A percentile compares a stretch with the other conserved stretches of the same genome.
phyloP scores from a whole-genome alignment of 768 basidiomycete genomes.

The Hydnum rufescens region DNA sequence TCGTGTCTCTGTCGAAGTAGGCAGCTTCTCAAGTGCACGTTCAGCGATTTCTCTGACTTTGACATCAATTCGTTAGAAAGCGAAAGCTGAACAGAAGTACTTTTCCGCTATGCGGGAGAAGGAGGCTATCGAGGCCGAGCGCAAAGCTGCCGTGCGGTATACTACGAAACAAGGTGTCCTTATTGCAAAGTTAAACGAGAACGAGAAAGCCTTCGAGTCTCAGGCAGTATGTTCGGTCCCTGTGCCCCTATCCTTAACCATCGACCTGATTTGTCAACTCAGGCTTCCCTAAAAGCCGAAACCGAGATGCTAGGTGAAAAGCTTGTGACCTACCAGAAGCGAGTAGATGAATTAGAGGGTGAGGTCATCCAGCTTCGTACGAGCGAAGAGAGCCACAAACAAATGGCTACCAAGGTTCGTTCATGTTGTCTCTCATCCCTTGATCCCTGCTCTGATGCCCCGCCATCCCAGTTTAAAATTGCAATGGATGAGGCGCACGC shows the following conservation, averaged over 20 bases:
- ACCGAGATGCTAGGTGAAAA: not conserved
- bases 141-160: conserved; percentile 38
- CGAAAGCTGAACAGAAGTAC: conserved; percentile 89
- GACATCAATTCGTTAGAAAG: conserved; percentile 48
- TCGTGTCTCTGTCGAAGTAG: conserved; percentile 48
- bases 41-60: too few relatives aligned
- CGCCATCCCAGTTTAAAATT: conserved; percentile 2
- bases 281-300: not conserved
- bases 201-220: conserved; percentile 32
- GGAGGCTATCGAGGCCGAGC: conserved; percentile 60
- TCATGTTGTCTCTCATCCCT: too few relatives aligned
- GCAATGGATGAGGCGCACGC: not conserved
- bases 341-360: not conserved
- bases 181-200: conserved; percentile 43
- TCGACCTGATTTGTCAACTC: not conserved
- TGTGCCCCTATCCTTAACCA: not conserved
- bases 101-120: conserved; percentile 78
- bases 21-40: conserved; percentile 12
- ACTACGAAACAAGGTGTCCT: conserved; percentile 40
- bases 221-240: conserved; percentile 23
- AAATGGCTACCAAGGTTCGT: not conserved
- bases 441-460: too few relatives aligned
- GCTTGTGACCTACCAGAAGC: conserved; percentile 1
- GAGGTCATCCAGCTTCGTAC: not conserved
- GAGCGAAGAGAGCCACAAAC: not conserved